Evolutionary conservation across 371 early-diverging fungal genomes (phyloP).

Genomic region (Apophysomyces sp.): DNA sequence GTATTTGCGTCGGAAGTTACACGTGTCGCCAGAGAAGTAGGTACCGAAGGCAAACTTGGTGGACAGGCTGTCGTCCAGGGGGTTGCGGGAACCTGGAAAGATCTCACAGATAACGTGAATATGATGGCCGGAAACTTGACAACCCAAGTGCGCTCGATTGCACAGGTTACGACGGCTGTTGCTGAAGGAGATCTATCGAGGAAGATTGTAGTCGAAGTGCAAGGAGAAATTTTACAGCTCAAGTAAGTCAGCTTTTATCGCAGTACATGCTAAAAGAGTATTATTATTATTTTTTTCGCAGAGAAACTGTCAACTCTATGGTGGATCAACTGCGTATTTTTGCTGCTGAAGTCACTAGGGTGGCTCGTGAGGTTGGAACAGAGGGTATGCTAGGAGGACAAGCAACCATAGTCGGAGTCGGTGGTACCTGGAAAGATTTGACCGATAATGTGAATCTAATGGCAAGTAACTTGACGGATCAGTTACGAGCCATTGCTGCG

Average conservation of each 20-base stretch:
- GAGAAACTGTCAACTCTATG: conserved; percentile 35
- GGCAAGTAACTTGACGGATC: conserved; percentile 57
- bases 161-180: conserved; percentile 33
- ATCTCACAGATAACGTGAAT: conserved; percentile 49
- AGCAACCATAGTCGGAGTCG: conserved; percentile 40
- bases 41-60: no score
- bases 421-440: conserved; percentile 57
- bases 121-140: conserved; percentile 41
- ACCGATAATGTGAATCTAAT: conserved; percentile 60
- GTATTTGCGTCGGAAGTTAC: conserved; percentile 38
- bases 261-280: no score
- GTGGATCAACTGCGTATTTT: conserved; percentile 26
- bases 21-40: no score
- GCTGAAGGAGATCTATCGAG: conserved; percentile 35
- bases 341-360: conserved; percentile 27
- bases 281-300: conserved; percentile 7
- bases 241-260: conserved; percentile 14
- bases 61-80: no score
- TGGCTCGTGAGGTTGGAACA: conserved; percentile 41
- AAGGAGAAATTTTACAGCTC: conserved; percentile 43
- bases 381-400: conserved; percentile 34
- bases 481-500: conserved; percentile 50
- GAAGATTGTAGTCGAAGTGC: conserved; percentile 29
- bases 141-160: conserved; percentile 50
- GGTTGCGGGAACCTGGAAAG: no score